Base-by-base conservation (phyloP, 176 grass and related monocot genomes). In the Musa schizocarpa region DNA sequence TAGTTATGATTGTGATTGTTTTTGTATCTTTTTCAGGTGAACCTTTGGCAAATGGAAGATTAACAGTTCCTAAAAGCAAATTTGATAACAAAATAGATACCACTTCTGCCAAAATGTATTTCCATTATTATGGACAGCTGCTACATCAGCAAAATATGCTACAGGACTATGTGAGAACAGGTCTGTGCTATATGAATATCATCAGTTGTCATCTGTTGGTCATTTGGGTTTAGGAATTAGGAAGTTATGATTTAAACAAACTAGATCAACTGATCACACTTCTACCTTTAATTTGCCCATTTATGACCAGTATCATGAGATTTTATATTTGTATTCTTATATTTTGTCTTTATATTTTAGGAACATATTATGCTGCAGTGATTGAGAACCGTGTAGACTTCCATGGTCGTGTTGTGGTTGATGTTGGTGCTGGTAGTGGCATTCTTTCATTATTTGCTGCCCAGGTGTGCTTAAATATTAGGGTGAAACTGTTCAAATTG, bases 71-170 rank as follows among this genome's bases (percentile, higher is more conserved):
- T 27, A 92, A 85, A 91, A 92, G 85, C 79, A 99, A 88, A 89
- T 99, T 99, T 34, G 96, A 99, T 81, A 86, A 76, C 55, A 99
- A 99, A 92, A 99, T 99, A 79, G 96, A 99, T 81, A 83, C 96
- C 53, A 92, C 96, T 0, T 99, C 96, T 72, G 91, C 96, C 49
- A 89, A 95, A 71, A 99, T 99, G 96, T 99, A 99, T 83, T 99
- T 99, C 69, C 96, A 99, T 74, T 99, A 99, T 78, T 99, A 99
- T 75, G 91, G 96, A 20, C 91, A 99, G 68, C 76, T 99, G 76
- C 73, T 99, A 75, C 96, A 99, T 85, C 96, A 99, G 63, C 96
- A 99, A 85, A 99, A 99, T 77, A 99, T 99, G 96, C 83, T 99
- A 77, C 96, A 99, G 86, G 96, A 99, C 87, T 99, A 93, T 88